A percentile compares a stretch with the other conserved stretches of the same genome.
These are phyloP conservation scores for Parmales sp. DNA, from an alignment of 108 stramenopile species.

Conservation along the genomic window DNA sequence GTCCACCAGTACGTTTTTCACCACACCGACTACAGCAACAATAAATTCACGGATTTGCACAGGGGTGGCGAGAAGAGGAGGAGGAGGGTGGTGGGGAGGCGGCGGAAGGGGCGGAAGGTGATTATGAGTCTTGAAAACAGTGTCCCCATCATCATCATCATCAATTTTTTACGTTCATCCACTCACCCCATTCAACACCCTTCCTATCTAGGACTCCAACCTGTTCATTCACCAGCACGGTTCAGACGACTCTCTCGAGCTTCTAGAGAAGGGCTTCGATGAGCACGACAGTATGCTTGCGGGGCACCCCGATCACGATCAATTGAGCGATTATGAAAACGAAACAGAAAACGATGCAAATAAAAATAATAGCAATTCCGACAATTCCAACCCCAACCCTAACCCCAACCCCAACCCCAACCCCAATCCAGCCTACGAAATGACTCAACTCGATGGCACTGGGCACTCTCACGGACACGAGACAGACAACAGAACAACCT, in stretches of 20 bases:
- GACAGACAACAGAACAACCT: conserved; percentile 38
- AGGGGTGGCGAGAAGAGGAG: background rate
- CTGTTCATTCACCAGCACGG: no score
- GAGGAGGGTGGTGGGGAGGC: no score
- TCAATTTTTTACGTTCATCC: no score
- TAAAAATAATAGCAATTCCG: conserved; percentile 24
- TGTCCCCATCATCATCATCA: background rate
- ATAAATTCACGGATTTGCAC: background rate
- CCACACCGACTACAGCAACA: conserved; percentile 64
- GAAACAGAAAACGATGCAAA: conserved; percentile 24
- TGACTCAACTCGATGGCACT: conserved; percentile 15
- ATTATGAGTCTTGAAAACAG: background rate
- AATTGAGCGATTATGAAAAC: conserved; percentile 8
- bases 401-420: no score
- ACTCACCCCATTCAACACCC: no score
- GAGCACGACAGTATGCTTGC: background rate
- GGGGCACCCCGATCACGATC: conserved; percentile 14
- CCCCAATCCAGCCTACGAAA: conserved; percentile 25
- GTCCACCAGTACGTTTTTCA: conserved; percentile 89
- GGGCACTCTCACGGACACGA: background rate
- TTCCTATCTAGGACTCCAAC: no score
- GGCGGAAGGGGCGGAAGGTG: background rate
- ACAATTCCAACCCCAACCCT: no score
- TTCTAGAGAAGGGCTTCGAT: background rate
- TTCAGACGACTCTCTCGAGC: no score